phyloP scores from a whole-genome alignment of 129 eudicot genomes.

The Arctium lappa region DNA sequence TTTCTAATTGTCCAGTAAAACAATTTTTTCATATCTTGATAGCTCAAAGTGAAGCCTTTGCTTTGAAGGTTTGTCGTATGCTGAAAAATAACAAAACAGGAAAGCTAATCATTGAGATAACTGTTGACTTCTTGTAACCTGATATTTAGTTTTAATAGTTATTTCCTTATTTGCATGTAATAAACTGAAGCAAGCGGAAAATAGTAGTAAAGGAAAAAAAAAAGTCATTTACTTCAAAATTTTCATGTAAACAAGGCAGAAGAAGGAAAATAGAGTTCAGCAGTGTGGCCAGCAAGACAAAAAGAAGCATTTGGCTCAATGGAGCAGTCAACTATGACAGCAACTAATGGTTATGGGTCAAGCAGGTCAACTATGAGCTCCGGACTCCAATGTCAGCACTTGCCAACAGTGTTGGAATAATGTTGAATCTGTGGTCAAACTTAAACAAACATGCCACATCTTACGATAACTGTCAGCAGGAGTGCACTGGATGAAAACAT shows the following conservation, averaged over 20 bases:
- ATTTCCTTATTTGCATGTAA: background rate
- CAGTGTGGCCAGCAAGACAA: background rate
- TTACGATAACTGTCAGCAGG: background rate
- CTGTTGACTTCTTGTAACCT: background rate
- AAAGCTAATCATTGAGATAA: background rate
- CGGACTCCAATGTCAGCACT: background rate
- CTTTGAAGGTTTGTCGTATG: no score
- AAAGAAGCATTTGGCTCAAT: background rate
- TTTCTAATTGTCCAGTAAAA: no score
- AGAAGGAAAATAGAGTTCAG: background rate
- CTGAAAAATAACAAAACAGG: background rate
- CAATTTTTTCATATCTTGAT: no score
- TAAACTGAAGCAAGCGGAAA: background rate
- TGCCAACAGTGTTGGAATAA: background rate
- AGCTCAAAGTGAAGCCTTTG: no score
- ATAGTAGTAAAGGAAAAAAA: background rate
- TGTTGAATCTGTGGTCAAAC: background rate
- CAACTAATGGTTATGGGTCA: background rate
- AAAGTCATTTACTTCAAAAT: background rate
- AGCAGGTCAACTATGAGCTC: background rate
- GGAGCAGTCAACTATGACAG: background rate
- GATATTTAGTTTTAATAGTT: background rate
- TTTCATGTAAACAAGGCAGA: background rate
- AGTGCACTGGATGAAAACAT: background rate
- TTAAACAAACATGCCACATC: background rate